These are phyloP conservation scores for Schizosaccharomyces japonicus DNA, from an alignment of 805 yeast species.

Conservation along the genomic window DNA sequence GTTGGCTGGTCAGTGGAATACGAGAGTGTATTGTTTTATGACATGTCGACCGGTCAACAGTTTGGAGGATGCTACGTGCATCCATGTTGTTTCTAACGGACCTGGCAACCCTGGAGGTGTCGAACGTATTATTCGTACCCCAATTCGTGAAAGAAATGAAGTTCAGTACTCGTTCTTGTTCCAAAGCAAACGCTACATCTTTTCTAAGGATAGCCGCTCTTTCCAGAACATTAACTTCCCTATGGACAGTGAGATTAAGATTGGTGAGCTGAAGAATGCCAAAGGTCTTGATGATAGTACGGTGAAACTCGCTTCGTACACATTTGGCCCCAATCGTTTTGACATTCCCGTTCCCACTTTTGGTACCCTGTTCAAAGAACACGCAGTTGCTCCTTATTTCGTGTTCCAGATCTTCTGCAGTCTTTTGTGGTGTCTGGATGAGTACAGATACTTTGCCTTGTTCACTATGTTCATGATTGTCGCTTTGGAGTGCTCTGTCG, in stretches of 20 bases:
- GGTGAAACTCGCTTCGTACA: conserved; percentile 23
- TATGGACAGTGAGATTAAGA: conserved; percentile 34
- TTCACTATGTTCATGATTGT: conserved; percentile 81
- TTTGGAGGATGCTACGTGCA: conserved; percentile 41
- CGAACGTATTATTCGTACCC: conserved; percentile 16
- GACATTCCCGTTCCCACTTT: conserved; percentile 92
- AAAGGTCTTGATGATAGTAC: conserved; percentile 23
- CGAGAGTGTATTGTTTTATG: conserved; percentile 42
- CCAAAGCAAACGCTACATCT: conserved; percentile 78
- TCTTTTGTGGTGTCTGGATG: conserved; percentile 87
- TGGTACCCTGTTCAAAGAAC: conserved; percentile 75
- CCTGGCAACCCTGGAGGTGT: conserved; percentile 73
- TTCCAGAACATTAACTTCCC: conserved; percentile 65
- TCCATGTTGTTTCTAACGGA: conserved; percentile 58
- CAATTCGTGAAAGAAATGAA: conserved; percentile 25
- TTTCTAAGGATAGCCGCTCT: conserved; percentile 25
- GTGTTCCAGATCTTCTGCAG: conserved; percentile 92
- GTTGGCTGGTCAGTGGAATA: conserved; percentile 88
- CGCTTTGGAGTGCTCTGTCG: conserved; percentile 81
- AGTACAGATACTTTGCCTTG: conserved; percentile 83
- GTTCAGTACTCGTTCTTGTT: conserved; percentile 51
- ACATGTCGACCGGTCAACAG: conserved; percentile 33
- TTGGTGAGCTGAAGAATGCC: conserved; percentile 28
- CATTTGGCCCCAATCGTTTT: conserved; percentile 66
- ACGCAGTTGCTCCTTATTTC: conserved; percentile 93